These are phyloP conservation scores for Hortiboletus campestris DNA, from an alignment of 768 basidiomycete species.

Conservation along the genomic window DNA sequence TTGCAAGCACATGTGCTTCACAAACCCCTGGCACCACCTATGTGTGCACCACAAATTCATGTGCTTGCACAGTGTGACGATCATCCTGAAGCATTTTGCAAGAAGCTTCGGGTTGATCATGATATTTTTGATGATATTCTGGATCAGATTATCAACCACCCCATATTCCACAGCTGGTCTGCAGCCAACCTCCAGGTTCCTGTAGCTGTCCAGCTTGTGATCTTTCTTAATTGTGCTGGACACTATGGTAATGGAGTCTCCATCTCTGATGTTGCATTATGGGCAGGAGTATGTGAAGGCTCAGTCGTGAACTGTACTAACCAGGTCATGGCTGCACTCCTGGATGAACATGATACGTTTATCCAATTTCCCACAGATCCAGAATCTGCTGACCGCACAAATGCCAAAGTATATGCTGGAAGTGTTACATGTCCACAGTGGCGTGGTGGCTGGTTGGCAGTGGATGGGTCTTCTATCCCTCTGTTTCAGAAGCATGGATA, in stretches of 20 bases:
- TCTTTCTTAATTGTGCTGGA: too few relatives aligned
- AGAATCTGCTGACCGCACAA: too few relatives aligned
- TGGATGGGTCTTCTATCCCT: background rate
- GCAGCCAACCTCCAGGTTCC: background rate
- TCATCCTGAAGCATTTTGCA: background rate
- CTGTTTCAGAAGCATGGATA: constrained; percentile 1
- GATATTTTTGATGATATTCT: constrained; percentile 2
- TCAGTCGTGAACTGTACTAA: too few relatives aligned
- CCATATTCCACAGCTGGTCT: background rate
- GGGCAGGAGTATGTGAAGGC: too few relatives aligned
- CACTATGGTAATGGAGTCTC: too few relatives aligned
- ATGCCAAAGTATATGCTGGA: too few relatives aligned
- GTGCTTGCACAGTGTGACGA: background rate
- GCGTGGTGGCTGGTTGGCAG: background rate
- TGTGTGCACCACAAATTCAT: background rate
- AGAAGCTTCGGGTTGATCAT: background rate
- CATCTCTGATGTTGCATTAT: too few relatives aligned
- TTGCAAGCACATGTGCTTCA: background rate
- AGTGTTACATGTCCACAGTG: background rate
- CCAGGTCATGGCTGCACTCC: too few relatives aligned
- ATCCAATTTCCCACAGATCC: too few relatives aligned
- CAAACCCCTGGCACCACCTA: background rate
- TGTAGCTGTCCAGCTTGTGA: too few relatives aligned
- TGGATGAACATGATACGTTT: too few relatives aligned
- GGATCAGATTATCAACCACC: background rate